These are phyloP conservation scores for Pseudopyricularia javanii DNA, from an alignment of 2,329 filamentous ascomycete genomes.

Conservation along the genomic window DNA sequence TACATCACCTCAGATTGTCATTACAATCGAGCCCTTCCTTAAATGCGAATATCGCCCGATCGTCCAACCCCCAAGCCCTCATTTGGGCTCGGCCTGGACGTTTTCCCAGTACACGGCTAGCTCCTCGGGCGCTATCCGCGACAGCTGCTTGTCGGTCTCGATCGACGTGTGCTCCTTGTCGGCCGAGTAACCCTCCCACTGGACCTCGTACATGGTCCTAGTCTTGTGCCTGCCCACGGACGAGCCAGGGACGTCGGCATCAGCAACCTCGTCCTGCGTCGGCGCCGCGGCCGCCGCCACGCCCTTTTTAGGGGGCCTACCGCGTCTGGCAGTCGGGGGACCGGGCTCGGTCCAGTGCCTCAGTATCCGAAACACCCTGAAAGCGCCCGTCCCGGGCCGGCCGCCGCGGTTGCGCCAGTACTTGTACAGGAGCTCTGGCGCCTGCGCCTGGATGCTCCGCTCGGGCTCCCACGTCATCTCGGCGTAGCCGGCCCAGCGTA, in stretches of 20 bases:
- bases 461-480: slow-evolving; percentile 1
- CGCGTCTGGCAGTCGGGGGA: not conserved
- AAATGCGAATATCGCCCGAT: no score
- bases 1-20: no score
- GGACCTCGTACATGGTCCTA: not conserved
- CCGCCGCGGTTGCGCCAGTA: not conserved
- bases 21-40: no score
- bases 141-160: not conserved
- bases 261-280: not conserved
- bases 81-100: not conserved
- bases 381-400: not conserved
- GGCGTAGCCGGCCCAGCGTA: not conserved
- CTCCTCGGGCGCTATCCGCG: not conserved
- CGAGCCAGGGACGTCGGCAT: not conserved
- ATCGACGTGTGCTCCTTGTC: not conserved
- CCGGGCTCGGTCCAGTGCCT: not conserved
- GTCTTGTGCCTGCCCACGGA: not conserved
- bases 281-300: not conserved
- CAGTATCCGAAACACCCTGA: not conserved
- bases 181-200: slow-evolving; percentile 1
- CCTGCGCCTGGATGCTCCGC: slow-evolving; percentile 1
- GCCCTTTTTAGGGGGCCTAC: not conserved
- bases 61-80: not conserved
- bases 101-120: not conserved
- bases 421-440: not conserved